phyloP scores from a whole-genome alignment of 1,284 basidiomycete species.

The Athelia sp. region DNA sequence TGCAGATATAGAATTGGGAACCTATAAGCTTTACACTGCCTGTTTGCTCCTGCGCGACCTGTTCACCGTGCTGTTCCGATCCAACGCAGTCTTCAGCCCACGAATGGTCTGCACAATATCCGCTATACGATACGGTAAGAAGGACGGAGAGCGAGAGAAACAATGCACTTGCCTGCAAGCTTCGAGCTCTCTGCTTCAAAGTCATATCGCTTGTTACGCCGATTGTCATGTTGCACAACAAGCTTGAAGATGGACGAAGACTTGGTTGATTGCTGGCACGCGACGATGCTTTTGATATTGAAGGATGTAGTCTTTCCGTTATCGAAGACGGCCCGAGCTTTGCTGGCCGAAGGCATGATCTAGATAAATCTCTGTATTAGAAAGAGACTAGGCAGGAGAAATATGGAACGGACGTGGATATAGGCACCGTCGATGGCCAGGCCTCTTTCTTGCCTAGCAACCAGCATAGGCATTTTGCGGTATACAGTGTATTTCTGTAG shows the following conservation, averaged over 20 bases:
- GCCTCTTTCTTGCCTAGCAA: constrained; percentile 85
- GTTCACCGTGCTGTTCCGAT: constrained; percentile 53
- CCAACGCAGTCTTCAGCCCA: constrained; percentile 51
- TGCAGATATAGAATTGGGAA: too few species aligned
- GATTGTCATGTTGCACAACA: constrained; percentile 58
- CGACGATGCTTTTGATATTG: constrained; percentile 84
- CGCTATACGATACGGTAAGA: constrained; percentile 27
- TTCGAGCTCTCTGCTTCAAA: constrained; percentile 92
- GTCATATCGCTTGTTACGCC: constrained; percentile 84
- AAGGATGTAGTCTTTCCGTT: constrained; percentile 88
- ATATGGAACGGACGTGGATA: constrained; percentile 67
- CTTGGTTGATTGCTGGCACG: constrained; percentile 82
- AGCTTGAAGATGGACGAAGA: constrained; percentile 84
- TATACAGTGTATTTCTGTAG: constrained; percentile 87
- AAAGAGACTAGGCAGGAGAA: constrained; percentile 1
- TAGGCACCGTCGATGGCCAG: constrained; percentile 96
- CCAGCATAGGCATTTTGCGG: constrained; percentile 90
- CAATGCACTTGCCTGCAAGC: constrained; percentile 57
- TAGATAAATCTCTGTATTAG: constrained; percentile 23
- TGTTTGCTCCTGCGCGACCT: constrained; percentile 55
- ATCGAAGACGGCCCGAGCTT: constrained; percentile 81
- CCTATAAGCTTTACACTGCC: constrained; percentile 23
- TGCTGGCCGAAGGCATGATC: constrained; percentile 87
- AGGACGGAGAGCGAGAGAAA: not conserved
- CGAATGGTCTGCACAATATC: constrained; percentile 71